Conservation (phyloP, 2,329 filamentous ascomycete genomes). For the Diaporthe humulicola region DNA sequence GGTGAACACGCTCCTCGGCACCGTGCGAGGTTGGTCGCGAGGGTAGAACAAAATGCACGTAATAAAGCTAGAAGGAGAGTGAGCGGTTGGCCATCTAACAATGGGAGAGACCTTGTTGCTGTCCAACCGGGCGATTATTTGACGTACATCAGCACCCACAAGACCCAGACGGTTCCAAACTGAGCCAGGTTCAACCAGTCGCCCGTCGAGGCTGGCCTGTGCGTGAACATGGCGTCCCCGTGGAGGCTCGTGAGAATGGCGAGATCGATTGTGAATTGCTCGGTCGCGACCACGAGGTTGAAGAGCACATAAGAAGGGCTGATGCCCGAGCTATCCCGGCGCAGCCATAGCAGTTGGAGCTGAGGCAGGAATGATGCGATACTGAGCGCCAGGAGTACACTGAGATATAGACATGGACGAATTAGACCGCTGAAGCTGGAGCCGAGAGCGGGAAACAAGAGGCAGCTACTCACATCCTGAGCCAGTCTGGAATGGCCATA, state of each 20-base stretch:
- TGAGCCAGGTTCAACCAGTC: neutral
- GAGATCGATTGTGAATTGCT: neutral
- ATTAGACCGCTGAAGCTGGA: neutral
- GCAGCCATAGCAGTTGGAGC: neutral
- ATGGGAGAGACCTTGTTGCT: neutral
- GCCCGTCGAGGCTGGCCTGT: neutral
- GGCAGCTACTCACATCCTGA: neutral
- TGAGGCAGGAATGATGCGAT: neutral
- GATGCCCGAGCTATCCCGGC: neutral
- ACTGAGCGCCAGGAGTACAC: neutral
- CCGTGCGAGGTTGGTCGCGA: neutral
- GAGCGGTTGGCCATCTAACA: neutral
- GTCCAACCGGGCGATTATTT: neutral
- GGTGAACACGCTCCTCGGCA: neutral
- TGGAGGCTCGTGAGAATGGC: neutral
- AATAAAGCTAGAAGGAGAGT: neutral
- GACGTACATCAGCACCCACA: neutral
- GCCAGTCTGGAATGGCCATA: neutral
- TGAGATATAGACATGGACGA: neutral
- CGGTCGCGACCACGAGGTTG: neutral
- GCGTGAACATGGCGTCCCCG: neutral
- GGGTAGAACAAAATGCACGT: neutral
- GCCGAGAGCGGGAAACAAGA: neutral
- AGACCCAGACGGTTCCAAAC: neutral
- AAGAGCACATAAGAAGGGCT: neutral